Conservation (phyloP, 257 asterid species). For the Echium plantagineum region DNA sequence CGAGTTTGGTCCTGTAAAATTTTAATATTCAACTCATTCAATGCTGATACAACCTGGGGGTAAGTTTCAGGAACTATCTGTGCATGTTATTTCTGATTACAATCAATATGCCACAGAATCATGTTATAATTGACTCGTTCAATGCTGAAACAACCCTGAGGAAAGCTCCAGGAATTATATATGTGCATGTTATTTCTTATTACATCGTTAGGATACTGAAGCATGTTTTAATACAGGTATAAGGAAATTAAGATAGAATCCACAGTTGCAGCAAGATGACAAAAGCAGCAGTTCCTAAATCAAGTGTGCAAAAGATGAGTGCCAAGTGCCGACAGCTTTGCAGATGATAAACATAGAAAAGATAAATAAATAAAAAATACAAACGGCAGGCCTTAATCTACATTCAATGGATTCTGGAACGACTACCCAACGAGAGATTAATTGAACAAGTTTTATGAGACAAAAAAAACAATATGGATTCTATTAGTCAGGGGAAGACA, state of each 20-base stretch:
- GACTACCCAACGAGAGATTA: no score
- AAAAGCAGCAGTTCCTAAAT: background rate
- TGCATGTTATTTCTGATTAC: background rate
- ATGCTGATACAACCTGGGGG: background rate
- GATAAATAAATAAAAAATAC: no score
- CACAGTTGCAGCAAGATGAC: background rate
- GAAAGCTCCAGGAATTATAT: background rate
- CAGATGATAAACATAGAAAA: no score
- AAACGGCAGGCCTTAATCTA: background rate
- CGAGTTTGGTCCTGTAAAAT: slow-evolving; percentile 76
- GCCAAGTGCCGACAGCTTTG: no score
- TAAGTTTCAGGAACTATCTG: background rate
- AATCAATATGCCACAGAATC: background rate
- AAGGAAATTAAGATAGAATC: background rate
- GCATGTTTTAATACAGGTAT: background rate
- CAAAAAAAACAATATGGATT: no score
- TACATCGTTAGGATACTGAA: background rate
- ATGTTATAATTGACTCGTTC: background rate
- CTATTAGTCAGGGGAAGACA: no score
- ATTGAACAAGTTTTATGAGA: no score
- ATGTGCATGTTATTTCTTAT: background rate
- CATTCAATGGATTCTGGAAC: no score
- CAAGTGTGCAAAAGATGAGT: no score
- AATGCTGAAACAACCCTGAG: background rate
- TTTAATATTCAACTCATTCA: background rate